phyloP scores from a whole-genome alignment of 2,329 filamentous ascomycete species.

The Xylariaceae sp. region DNA sequence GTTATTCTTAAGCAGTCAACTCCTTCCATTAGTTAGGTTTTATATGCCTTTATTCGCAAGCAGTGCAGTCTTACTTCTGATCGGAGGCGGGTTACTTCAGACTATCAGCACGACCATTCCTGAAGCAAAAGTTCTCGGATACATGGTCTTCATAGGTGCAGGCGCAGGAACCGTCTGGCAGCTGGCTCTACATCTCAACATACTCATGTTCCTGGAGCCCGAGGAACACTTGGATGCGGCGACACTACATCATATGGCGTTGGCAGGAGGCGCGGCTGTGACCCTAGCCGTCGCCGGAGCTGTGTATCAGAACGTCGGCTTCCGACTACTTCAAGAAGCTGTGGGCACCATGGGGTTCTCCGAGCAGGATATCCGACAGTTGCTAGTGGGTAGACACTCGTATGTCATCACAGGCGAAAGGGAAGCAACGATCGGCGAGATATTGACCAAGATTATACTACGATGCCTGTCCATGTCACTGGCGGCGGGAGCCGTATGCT shows the following conservation, averaged over 20 bases:
- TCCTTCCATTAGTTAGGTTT: constrained; percentile 34
- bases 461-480: constrained; percentile 23
- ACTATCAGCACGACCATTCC: constrained; percentile 21
- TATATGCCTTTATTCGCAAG: constrained; percentile 32
- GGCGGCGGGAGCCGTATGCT: constrained; percentile 20
- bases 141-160: constrained; percentile 27
- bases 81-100: constrained; percentile 22
- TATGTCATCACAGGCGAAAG: constrained; percentile 15
- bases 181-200: constrained; percentile 26
- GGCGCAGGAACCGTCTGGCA: constrained; percentile 29
- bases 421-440: constrained; percentile 17
- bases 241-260: constrained; percentile 30
- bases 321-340: constrained; percentile 14
- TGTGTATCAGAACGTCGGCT: constrained; percentile 30
- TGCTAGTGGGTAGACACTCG: constrained; percentile 25
- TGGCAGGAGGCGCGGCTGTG: constrained; percentile 26
- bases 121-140: constrained; percentile 26
- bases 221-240: constrained; percentile 26
- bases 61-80: constrained; percentile 22
- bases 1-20: constrained; percentile 33
- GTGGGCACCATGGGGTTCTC: constrained; percentile 14
- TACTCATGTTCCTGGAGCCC: constrained; percentile 18
- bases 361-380: constrained; percentile 22
- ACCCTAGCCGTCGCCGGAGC: constrained; percentile 24
- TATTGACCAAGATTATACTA: constrained; percentile 23